These are phyloP conservation scores for Austroboletus eburneus DNA, from an alignment of 768 basidiomycete genomes.

Conservation along the genomic window DNA sequence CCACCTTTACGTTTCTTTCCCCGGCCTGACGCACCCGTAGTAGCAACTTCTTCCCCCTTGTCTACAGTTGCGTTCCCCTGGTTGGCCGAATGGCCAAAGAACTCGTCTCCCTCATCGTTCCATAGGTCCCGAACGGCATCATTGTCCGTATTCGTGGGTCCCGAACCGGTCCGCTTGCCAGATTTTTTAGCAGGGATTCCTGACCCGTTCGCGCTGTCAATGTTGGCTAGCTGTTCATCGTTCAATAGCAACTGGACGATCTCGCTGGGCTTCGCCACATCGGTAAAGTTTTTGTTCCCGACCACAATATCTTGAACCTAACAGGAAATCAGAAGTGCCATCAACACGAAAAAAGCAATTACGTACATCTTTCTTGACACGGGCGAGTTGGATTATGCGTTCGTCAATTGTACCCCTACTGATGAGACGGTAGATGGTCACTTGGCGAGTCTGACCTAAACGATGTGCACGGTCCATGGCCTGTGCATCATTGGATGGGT, in stretches of 20 bases:
- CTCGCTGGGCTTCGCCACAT: slow-evolving; percentile 92
- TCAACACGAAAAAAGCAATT: background rate
- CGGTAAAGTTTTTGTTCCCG: slow-evolving; percentile 92
- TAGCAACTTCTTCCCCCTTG: slow-evolving; percentile 30
- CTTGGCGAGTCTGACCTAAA: slow-evolving; percentile 93
- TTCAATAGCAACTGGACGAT: slow-evolving; percentile 93
- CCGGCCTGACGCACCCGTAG: slow-evolving; percentile 19
- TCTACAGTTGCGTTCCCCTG: slow-evolving; percentile 19
- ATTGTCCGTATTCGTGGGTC: slow-evolving; percentile 32
- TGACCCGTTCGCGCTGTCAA: slow-evolving; percentile 46
- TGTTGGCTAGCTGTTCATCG: slow-evolving; percentile 83
- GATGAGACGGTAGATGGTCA: slow-evolving; percentile 93
- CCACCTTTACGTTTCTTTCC: slow-evolving; percentile 35
- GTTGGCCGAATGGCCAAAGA: slow-evolving; percentile 60
- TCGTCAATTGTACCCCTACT: slow-evolving; percentile 95
- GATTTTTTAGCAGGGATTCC: slow-evolving; percentile 34
- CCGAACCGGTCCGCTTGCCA: slow-evolving; percentile 33
- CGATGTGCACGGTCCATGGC: slow-evolving; percentile 99
- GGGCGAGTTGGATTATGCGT: slow-evolving; percentile 92
- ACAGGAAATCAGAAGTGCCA: background rate
- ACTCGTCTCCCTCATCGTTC: slow-evolving; percentile 86
- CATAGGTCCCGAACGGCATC: slow-evolving; percentile 59
- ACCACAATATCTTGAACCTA: slow-evolving; percentile 99
- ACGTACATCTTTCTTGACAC: slow-evolving; percentile 93
- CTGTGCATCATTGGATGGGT: slow-evolving; percentile 96